Evolutionary conservation across 2,329 filamentous ascomycete genomes (phyloP).

Genomic region (Paramyrothecium roridum): DNA sequence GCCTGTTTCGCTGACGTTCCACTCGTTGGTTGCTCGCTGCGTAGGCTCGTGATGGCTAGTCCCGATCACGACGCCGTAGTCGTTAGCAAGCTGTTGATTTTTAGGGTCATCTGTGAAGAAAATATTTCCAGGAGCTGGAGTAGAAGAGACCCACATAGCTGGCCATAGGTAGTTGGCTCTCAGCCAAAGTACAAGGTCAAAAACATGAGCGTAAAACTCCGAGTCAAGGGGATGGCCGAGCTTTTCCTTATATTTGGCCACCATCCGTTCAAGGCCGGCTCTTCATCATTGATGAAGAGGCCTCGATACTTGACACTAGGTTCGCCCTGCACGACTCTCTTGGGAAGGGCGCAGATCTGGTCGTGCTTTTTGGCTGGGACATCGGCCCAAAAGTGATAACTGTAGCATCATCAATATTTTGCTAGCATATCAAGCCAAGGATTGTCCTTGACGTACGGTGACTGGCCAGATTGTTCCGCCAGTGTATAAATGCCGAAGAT

Average conservation of each 20-base stretch:
- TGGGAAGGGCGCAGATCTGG: slow-evolving; percentile 52
- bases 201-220: slow-evolving; percentile 66
- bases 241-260: slow-evolving; percentile 38
- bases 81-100: slow-evolving; percentile 65
- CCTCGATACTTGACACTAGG: slow-evolving; percentile 67
- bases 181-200: slow-evolving; percentile 67
- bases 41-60: slow-evolving; percentile 66
- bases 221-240: slow-evolving; percentile 47
- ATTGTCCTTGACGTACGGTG: slow-evolving; percentile 42
- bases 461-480: slow-evolving; percentile 61
- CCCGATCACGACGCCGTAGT: slow-evolving; percentile 62
- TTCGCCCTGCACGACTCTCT: slow-evolving; percentile 52
- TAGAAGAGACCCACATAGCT: slow-evolving; percentile 60
- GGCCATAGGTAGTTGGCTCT: slow-evolving; percentile 80
- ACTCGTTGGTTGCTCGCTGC: slow-evolving; percentile 55
- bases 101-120: slow-evolving; percentile 67
- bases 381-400: slow-evolving; percentile 64
- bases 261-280: slow-evolving; percentile 66
- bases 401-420: slow-evolving; percentile 35
- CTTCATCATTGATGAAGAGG: slow-evolving; percentile 70
- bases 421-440: too few relatives aligned
- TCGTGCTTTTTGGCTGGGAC: slow-evolving; percentile 48
- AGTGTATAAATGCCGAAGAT: slow-evolving; percentile 71
- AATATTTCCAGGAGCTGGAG: slow-evolving; percentile 42
- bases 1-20: slow-evolving; percentile 39